Evolutionary conservation across 352 stramenopile genomes (phyloP).

Genomic region (Phytophthora podocarpi): DNA sequence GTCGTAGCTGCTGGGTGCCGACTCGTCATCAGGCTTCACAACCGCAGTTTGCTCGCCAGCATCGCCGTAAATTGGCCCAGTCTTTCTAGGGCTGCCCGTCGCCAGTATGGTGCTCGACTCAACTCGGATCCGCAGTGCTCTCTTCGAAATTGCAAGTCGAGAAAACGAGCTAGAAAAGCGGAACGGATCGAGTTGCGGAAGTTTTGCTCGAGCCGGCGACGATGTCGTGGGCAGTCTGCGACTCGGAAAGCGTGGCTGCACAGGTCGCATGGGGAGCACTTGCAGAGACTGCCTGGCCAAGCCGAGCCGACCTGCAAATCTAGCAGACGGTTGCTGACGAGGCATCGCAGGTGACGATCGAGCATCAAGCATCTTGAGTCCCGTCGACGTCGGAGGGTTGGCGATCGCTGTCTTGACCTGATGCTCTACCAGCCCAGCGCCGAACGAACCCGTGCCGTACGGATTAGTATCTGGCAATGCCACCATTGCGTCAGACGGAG

Average conservation of each 20-base stretch:
- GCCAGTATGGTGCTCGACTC: slow-evolving; percentile 1
- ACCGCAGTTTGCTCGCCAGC: not conserved
- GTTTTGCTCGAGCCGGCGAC: not conserved
- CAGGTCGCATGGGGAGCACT: slow-evolving; percentile 1
- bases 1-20: not conserved
- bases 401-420: slow-evolving; percentile 52
- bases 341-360: not conserved
- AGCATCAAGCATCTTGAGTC: slow-evolving; percentile 16
- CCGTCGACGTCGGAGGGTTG: slow-evolving; percentile 6
- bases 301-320: slow-evolving; percentile 19
- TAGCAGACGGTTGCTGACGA: slow-evolving; percentile 18
- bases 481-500: slow-evolving; percentile 32
- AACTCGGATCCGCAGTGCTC: slow-evolving; percentile 3
- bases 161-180: slow-evolving; percentile 29
- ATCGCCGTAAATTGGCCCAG: not conserved
- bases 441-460: slow-evolving; percentile 66
- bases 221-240: not conserved
- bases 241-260: slow-evolving; percentile 9
- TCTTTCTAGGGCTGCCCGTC: not conserved
- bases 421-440: slow-evolving; percentile 57
- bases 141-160: slow-evolving; percentile 22
- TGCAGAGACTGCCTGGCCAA: slow-evolving; percentile 24
- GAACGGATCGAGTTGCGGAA: slow-evolving; percentile 12
- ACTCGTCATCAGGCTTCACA: not conserved
- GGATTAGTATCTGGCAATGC: slow-evolving; percentile 57